Conservation (phyloP, 2,329 filamentous ascomycete species). For the Clarireedia homoeocarpa region DNA sequence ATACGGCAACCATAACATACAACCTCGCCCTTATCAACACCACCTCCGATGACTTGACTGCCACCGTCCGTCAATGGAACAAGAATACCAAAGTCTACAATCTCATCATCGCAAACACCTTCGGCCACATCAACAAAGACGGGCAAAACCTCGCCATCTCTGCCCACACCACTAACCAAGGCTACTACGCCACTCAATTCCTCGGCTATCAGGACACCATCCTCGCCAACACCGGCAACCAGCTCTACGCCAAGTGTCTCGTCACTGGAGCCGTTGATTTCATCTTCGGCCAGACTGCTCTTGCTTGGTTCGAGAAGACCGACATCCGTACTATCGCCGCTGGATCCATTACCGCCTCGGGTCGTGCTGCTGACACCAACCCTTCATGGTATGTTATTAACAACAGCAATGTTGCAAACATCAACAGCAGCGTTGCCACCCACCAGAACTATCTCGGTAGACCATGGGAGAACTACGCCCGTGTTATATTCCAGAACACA, state of each 20-base stretch:
- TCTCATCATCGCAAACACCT: constrained; percentile 39
- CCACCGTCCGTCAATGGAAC: constrained; percentile 26
- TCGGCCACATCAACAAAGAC: constrained; percentile 24
- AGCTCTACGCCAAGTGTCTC: constrained; percentile 47
- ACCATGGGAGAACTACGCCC: constrained; percentile 42
- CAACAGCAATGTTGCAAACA: constrained; percentile 39
- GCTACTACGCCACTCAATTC: constrained; percentile 49
- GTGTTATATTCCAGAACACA: constrained; percentile 44
- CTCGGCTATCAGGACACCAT: constrained; percentile 50
- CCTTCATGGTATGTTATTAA: constrained; percentile 48
- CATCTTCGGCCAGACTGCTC: constrained; percentile 46
- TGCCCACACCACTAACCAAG: constrained; percentile 43
- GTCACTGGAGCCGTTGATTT: constrained; percentile 53
- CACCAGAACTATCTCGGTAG: constrained; percentile 43
- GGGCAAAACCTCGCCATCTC: constrained; percentile 48
- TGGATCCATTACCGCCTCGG: constrained; percentile 41
- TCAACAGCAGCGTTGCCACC: constrained; percentile 31
- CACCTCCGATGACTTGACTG: constrained; percentile 35
- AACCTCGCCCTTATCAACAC: constrained; percentile 33
- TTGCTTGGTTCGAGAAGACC: constrained; percentile 42
- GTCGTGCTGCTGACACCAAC: constrained; percentile 31
- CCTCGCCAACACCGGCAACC: constrained; percentile 40
- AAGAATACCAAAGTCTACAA: constrained; percentile 50
- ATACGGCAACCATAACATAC: constrained; percentile 40
- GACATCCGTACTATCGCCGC: constrained; percentile 36